A percentile compares a stretch with the other conserved stretches of the same genome.
Conservation (phyloP, 108 stramenopile genomes). For the Pelagomonas calceolata region DNA sequence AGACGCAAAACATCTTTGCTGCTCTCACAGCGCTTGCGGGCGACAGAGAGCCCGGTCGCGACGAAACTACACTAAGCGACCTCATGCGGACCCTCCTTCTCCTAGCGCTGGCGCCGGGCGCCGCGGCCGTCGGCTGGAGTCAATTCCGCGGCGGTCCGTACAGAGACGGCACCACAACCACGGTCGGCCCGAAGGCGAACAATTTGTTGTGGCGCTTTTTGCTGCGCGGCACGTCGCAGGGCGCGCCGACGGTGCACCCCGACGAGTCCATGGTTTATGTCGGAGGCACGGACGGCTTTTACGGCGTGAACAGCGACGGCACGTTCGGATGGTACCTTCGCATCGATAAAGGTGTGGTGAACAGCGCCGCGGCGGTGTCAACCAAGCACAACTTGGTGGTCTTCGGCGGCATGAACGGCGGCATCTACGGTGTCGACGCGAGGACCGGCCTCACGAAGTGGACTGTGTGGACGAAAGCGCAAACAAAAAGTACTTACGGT, state of each 20-base stretch:
- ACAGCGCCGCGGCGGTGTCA: neutral
- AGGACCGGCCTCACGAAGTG: too few relatives aligned
- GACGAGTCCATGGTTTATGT: neutral
- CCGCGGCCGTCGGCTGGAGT: too few relatives aligned
- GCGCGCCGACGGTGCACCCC: neutral
- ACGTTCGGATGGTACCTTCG: neutral
- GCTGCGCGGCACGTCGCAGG: neutral
- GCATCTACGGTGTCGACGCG: neutral
- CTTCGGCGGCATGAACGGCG: neutral
- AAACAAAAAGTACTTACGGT: too few relatives aligned
- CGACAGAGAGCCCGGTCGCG: too few relatives aligned
- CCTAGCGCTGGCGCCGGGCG: too few relatives aligned
- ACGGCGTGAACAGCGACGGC: neutral
- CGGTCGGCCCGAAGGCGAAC: neutral
- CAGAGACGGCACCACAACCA: too few relatives aligned
- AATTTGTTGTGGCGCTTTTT: neutral
- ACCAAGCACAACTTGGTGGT: neutral
- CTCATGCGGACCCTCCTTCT: too few relatives aligned
- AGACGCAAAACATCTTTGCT: too few relatives aligned
- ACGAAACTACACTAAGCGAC: too few relatives aligned
- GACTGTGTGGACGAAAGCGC: too few relatives aligned
- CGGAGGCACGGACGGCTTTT: neutral
- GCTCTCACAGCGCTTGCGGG: too few relatives aligned
- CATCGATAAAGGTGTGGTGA: neutral
- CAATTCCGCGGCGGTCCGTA: too few relatives aligned